Base-by-base conservation (phyloP, 1,139 yeast species). In the Debaryomycetaceae sp. region DNA sequence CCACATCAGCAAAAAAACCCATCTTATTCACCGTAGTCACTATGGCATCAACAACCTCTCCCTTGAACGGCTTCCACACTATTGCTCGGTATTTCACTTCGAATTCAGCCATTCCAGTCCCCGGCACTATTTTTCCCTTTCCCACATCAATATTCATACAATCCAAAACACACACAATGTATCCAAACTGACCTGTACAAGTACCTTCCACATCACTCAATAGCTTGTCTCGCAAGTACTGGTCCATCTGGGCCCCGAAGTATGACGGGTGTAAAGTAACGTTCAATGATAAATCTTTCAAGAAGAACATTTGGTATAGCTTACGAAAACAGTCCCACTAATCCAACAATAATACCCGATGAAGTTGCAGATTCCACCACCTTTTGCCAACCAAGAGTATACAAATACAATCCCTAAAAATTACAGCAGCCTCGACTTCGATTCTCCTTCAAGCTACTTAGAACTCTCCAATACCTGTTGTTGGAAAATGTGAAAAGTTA, bases 1-100 rank as follows among this genome's bases (percentile, higher is more conserved):
- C 99, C 27, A 93, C 99, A 63, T 93, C 98, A 36, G 97, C 98
- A 63, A 93, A 93, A 56, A 93, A 90, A 11, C 99, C 99, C 85
- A 93, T 87, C 61, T 89, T 89, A 62, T 91, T 89, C 45, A 95
- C 97, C 36, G 91, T 87, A 13, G 96, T 86, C 20, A 93, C 99
- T 36, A 91, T 83, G 3, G 95, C 99, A 66, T 93, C 99, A 31
- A 93, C 98, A 5, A 93, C 99, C 66, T 93, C 99, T 31, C 98
- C 98, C 67, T 91, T 93, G 70, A 93, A 95, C 2, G 99, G 99
- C 60, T 95, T 86, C 96, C 97, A 93, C 33, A 93, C 98, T 49
- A 93, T 93, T 0, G 99, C 99, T 56, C 96, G 76, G 66, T 93
- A 93, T 63, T 89, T 88, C 43, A 95, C 99, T 57, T 89, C 96